Percentiles rank a stretch among this genome's conserved stretches.
Evolutionary conservation across 2,329 filamentous ascomycete species (phyloP).

Genomic region (Cercospora sp.): DNA sequence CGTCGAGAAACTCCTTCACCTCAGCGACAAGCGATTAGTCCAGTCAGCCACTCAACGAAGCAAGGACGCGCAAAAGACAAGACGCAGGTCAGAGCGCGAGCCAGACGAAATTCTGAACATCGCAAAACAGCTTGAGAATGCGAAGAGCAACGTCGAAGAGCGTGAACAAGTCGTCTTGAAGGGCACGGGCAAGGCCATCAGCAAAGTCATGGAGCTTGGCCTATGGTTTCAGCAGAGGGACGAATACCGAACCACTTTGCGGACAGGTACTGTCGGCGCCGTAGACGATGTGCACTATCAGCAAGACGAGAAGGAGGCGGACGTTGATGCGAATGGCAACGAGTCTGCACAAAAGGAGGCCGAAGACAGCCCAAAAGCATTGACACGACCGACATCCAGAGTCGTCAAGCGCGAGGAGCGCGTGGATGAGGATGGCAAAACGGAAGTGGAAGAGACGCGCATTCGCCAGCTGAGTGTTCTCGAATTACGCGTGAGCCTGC

Average conservation of each 20-base stretch:
- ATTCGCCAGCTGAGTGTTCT: constrained; percentile 41
- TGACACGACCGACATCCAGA: background rate
- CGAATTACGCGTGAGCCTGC: constrained; percentile 39
- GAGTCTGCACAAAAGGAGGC: background rate
- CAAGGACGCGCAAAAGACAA: constrained; percentile 29
- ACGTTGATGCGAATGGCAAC: background rate
- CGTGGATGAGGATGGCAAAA: constrained; percentile 32
- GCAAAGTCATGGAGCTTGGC: constrained; percentile 63
- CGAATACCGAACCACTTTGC: constrained; percentile 57
- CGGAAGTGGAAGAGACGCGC: constrained; percentile 40
- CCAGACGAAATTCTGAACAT: constrained; percentile 40
- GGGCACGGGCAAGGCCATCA: constrained; percentile 67
- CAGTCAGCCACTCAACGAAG: constrained; percentile 43
- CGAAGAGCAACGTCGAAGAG: constrained; percentile 30
- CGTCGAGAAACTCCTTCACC: constrained; percentile 62
- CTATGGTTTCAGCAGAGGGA: constrained; percentile 64
- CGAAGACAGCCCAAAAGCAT: background rate
- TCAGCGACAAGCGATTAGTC: constrained; percentile 54
- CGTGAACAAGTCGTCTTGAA: constrained; percentile 58
- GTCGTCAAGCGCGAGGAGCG: constrained; percentile 22
- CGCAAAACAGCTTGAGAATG: constrained; percentile 40
- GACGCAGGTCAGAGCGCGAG: constrained; percentile 18
- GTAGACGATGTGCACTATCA: constrained; percentile 64
- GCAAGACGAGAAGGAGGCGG: constrained; percentile 29
- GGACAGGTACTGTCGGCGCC: constrained; percentile 64